phyloP scores from a whole-genome alignment of 495 filamentous ascomycete species.

The Aspergillus sparsus region DNA sequence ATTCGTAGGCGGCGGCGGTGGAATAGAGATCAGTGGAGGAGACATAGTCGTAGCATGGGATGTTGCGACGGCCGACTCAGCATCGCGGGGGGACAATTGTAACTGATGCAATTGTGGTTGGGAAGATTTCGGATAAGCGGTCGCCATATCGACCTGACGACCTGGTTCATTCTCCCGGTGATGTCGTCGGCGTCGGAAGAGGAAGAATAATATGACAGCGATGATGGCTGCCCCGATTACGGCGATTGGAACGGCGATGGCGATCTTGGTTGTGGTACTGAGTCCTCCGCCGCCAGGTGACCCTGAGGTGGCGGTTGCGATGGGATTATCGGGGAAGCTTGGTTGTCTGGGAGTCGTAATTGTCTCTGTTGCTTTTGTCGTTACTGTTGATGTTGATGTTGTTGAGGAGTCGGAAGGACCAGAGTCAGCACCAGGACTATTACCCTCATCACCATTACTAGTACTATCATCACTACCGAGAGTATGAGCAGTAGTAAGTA shows the following conservation, averaged over 20 bases:
- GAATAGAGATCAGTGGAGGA: neutral
- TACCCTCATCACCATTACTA: no score
- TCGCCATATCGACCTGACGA: neutral
- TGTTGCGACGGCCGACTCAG: neutral
- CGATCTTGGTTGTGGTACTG: conserved; percentile 34
- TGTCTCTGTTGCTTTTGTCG: conserved; percentile 13
- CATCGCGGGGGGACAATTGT: neutral
- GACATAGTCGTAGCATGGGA: neutral
- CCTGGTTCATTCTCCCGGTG: conserved; percentile 13
- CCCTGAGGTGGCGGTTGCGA: conserved; percentile 1
- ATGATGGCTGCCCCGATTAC: conserved; percentile 35
- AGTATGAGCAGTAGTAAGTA: no score
- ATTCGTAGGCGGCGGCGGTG: conserved; percentile 1
- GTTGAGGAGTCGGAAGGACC: neutral
- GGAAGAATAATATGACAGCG: conserved; percentile 30
- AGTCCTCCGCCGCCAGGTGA: conserved; percentile 12
- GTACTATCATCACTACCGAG: no score
- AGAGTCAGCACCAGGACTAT: no score
- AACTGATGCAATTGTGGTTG: conserved; percentile 1
- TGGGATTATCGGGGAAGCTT: neutral
- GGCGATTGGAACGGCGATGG: conserved; percentile 42
- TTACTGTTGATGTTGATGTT: conserved; percentile 5
- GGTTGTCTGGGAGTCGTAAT: neutral
- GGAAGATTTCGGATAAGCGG: conserved; percentile 3
- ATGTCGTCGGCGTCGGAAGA: conserved; percentile 27